Evolutionary conservation across 1,284 basidiomycete species (phyloP).

Genomic region (Malassezia yamatoensis): DNA sequence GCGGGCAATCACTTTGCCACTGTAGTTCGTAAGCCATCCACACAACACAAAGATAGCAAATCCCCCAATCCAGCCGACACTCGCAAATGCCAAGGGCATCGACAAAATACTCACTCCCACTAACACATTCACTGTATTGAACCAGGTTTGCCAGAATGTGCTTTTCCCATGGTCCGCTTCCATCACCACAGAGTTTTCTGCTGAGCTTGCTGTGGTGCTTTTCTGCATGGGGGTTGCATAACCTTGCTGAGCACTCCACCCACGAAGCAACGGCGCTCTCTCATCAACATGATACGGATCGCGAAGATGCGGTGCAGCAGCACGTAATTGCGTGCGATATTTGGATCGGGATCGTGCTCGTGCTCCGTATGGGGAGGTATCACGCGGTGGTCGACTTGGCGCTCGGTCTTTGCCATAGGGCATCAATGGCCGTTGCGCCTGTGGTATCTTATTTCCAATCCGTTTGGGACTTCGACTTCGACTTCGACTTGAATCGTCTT

Average conservation of each 20-base stretch:
- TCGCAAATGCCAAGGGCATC: constrained; percentile 39
- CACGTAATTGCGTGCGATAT: constrained; percentile 3
- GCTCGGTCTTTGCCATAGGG: constrained; percentile 4
- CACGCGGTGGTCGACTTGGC: constrained; percentile 10
- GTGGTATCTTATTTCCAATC: constrained; percentile 4
- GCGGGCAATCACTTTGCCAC: constrained; percentile 42
- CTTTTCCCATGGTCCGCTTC: constrained; percentile 22
- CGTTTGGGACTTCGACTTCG: constrained; percentile 30
- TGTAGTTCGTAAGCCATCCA: constrained; percentile 42
- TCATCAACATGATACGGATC: constrained; percentile 24
- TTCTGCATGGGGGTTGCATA: constrained; percentile 1
- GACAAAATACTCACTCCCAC: constrained; percentile 44
- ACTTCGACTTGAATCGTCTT: constrained; percentile 21
- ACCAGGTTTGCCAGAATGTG: constrained; percentile 43
- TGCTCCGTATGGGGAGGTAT: background rate
- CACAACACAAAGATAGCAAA: constrained; percentile 33
- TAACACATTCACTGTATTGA: constrained; percentile 45
- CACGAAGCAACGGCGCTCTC: constrained; percentile 2
- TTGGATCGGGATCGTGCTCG: background rate
- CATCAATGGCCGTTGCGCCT: background rate
- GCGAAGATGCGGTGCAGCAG: constrained; percentile 18
- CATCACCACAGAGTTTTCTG: background rate
- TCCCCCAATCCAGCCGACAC: constrained; percentile 36
- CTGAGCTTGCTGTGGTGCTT: constrained; percentile 4
- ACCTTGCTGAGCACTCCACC: constrained; percentile 9